phyloP scores from a whole-genome alignment of 106 monocot genomes.

The Platanthera guangdongensis region DNA sequence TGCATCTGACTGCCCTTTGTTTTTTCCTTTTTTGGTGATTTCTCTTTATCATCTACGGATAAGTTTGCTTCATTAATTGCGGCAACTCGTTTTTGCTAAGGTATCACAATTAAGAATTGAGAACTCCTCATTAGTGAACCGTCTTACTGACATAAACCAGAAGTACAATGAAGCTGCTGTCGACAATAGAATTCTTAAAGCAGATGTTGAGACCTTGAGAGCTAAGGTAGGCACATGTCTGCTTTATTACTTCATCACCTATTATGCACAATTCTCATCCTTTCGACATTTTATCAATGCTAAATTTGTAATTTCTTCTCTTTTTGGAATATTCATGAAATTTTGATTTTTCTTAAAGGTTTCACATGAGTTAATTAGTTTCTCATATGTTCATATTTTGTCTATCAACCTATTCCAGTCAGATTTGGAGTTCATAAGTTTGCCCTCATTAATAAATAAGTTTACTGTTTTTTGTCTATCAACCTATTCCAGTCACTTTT shows the following conservation, averaged over 20 bases:
- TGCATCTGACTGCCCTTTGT: neutral
- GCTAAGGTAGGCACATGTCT: conserved; percentile 45
- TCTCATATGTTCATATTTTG: neutral
- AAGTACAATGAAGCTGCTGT: conserved; percentile 71
- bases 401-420: too few relatives aligned
- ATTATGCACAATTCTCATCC: neutral
- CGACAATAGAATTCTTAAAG: conserved; percentile 68
- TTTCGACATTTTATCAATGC: neutral
- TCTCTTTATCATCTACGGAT: neutral
- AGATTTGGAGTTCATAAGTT: too few relatives aligned
- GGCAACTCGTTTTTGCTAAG: conserved; percentile 15
- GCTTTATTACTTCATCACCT: neutral
- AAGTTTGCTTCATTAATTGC: neutral
- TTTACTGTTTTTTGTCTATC: too few relatives aligned
- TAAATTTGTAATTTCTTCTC: neutral
- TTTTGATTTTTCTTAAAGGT: neutral
- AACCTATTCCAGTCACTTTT: too few relatives aligned
- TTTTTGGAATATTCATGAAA: neutral
- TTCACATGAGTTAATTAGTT: neutral
- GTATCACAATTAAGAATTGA: conserved; percentile 80
- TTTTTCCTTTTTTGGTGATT: neutral
- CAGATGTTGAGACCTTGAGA: conserved; percentile 72
- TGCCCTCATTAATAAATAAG: too few relatives aligned
- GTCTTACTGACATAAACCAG: conserved; percentile 66
- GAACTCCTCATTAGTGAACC: conserved; percentile 74